Conservation (phyloP, 1,284 basidiomycete species). For the Mycosarcoma maydis region DNA sequence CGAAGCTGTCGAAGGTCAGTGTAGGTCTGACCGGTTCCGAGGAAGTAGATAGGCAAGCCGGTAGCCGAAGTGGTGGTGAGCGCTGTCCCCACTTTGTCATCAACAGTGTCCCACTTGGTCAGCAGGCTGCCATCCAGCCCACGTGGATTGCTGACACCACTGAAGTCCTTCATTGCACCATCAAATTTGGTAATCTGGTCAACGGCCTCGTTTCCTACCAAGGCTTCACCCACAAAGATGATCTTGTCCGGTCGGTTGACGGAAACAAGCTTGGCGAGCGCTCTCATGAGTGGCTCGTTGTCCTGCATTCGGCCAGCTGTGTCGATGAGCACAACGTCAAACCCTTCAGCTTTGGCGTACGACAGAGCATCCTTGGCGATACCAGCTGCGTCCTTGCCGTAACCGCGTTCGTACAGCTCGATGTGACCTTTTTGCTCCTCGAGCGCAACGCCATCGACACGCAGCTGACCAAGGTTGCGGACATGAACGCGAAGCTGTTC, state of each 20-base stretch:
- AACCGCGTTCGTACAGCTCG: conserved; percentile 94
- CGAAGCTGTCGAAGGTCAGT: conserved; percentile 64
- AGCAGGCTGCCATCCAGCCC: conserved; percentile 65
- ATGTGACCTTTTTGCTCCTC: conserved; percentile 76
- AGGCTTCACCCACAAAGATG: conserved; percentile 66
- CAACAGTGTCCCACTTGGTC: conserved; percentile 66
- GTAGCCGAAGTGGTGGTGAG: conserved; percentile 63
- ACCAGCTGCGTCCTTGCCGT: conserved; percentile 97
- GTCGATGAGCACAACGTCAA: conserved; percentile 66
- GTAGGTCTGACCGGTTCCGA: conserved; percentile 66
- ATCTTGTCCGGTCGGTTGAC: conserved; percentile 66
- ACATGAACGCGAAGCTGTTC: conserved; percentile 98
- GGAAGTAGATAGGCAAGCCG: conserved; percentile 65
- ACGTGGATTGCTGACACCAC: conserved; percentile 59
- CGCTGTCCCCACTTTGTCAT: conserved; percentile 65
- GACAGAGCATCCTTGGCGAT: conserved; percentile 93
- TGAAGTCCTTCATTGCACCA: conserved; percentile 63
- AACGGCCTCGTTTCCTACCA: conserved; percentile 67
- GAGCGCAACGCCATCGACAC: conserved; percentile 53
- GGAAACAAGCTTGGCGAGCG: conserved; percentile 63
- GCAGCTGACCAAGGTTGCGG: conserved; percentile 86
- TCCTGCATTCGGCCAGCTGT: conserved; percentile 67
- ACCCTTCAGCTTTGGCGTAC: conserved; percentile 58
- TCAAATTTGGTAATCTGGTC: conserved; percentile 66
- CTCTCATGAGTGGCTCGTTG: conserved; percentile 66